These are phyloP conservation scores for Camellia sinensis DNA, from an alignment of 148 eudicot species.

Conservation along the genomic window DNA sequence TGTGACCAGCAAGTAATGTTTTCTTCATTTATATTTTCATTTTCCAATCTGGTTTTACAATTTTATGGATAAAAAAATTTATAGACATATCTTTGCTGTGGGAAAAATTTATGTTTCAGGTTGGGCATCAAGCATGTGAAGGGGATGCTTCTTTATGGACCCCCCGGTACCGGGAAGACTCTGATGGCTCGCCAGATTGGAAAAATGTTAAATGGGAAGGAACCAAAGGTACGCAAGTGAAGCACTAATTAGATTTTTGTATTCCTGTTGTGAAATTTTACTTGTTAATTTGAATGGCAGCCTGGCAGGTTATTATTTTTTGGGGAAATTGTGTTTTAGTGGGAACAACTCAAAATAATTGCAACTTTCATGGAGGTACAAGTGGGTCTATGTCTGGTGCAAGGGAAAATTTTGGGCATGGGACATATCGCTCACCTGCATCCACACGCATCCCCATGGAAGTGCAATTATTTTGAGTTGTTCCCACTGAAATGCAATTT, in stretches of 20 bases:
- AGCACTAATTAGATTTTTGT: not conserved
- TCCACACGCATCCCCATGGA: no score
- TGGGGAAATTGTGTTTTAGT: no score
- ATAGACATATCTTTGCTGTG: not conserved
- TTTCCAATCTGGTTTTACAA: not conserved
- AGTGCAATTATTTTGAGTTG: no score
- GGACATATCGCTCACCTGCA: no score
- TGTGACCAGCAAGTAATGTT: constrained; percentile 79
- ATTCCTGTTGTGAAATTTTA: not conserved
- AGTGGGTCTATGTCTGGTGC: no score
- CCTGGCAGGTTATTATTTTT: not conserved
- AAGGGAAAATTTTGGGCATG: no score
- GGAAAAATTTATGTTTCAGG: constrained; percentile 32
- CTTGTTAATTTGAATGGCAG: not conserved
- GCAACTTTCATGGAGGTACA: no score
- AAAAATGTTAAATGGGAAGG: constrained; percentile 91
- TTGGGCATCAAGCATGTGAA: constrained; percentile 97
- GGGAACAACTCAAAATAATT: no score
- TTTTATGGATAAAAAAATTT: not conserved
- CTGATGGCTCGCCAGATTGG: constrained; percentile 99
- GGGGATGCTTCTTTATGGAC: constrained; percentile 98
- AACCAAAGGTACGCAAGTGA: constrained; percentile 65
- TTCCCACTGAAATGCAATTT: no score
- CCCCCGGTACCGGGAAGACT: constrained; percentile 99
- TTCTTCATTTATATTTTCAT: constrained; percentile 7